Evolutionary conservation across 805 yeast species (phyloP).

Genomic region (Lachancea quebecensis): DNA sequence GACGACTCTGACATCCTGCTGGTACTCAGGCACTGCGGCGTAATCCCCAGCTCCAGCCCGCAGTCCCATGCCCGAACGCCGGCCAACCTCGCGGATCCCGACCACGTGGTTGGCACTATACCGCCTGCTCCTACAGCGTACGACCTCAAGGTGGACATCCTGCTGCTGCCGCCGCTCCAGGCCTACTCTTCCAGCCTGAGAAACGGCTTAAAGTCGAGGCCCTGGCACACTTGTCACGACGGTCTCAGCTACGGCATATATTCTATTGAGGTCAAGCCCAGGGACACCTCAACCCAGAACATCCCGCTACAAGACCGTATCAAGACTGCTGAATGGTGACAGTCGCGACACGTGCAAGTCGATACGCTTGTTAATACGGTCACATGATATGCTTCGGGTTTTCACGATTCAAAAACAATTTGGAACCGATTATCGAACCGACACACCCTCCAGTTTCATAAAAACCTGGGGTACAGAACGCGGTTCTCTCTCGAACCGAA

Average conservation of each 20-base stretch:
- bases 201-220: constrained; percentile 65
- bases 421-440: no score
- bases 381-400: neutral
- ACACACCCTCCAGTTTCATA: neutral
- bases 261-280: constrained; percentile 28
- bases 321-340: constrained; percentile 4
- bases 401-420: no score
- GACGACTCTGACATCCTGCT: constrained; percentile 86
- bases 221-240: constrained; percentile 68
- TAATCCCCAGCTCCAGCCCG: constrained; percentile 34
- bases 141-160: constrained; percentile 31
- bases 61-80: constrained; percentile 31
- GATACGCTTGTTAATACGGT: neutral
- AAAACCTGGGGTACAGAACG: neutral
- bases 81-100: constrained; percentile 33
- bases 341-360: no score
- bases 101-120: constrained; percentile 28
- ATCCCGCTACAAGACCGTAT: constrained; percentile 1
- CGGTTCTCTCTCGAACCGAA: neutral
- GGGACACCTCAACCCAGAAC: constrained; percentile 12
- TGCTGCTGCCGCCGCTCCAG: constrained; percentile 64
- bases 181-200: constrained; percentile 58
- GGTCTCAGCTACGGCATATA: constrained; percentile 70
- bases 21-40: constrained; percentile 69
- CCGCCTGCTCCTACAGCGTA: constrained; percentile 15